phyloP scores from a whole-genome alignment of 2,329 filamentous ascomycete genomes.

The Daldinia sp. region DNA sequence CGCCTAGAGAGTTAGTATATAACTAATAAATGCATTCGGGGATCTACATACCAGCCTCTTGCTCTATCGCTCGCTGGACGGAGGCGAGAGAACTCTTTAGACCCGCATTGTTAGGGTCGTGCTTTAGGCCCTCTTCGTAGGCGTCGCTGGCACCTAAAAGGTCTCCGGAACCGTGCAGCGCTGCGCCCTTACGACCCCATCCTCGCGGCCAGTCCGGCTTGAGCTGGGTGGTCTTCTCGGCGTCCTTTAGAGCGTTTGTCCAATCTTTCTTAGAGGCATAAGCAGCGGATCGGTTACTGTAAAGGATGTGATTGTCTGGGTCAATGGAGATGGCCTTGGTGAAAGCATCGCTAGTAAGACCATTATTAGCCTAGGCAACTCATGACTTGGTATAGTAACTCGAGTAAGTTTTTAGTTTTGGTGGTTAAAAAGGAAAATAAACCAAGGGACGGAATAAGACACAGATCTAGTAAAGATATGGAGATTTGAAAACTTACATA shows the following conservation, averaged over 20 bases:
- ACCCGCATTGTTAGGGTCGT: conserved; percentile 90
- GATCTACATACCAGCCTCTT: conserved; percentile 61
- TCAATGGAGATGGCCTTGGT: conserved; percentile 90
- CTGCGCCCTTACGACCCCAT: conserved; percentile 91
- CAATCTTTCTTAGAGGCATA: conserved; percentile 92
- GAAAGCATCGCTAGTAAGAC: conserved; percentile 80
- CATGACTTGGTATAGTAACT: too few relatives aligned
- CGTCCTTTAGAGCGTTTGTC: conserved; percentile 84
- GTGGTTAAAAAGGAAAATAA: neutral
- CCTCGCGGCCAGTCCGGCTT: conserved; percentile 99
- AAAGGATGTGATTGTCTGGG: conserved; percentile 92
- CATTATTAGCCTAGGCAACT: conserved; percentile 14
- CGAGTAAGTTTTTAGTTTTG: too few relatives aligned
- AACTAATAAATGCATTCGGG: neutral
- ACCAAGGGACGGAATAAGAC: neutral
- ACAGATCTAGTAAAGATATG: neutral
- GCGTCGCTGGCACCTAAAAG: conserved; percentile 86
- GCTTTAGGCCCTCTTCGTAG: conserved; percentile 92
- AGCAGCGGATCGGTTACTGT: conserved; percentile 91
- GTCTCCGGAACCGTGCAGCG: conserved; percentile 87
- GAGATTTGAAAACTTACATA: conserved; percentile 71
- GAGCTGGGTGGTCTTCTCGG: conserved; percentile 89
- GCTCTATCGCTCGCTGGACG: conserved; percentile 87
- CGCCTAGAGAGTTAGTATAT: conserved; percentile 42
- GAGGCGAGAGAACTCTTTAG: conserved; percentile 87